Evolutionary conservation across 2,329 filamentous ascomycete species (phyloP), one percentile per base, ranked within the genome.

Genomic region (Ascochyta pisi): DNA sequence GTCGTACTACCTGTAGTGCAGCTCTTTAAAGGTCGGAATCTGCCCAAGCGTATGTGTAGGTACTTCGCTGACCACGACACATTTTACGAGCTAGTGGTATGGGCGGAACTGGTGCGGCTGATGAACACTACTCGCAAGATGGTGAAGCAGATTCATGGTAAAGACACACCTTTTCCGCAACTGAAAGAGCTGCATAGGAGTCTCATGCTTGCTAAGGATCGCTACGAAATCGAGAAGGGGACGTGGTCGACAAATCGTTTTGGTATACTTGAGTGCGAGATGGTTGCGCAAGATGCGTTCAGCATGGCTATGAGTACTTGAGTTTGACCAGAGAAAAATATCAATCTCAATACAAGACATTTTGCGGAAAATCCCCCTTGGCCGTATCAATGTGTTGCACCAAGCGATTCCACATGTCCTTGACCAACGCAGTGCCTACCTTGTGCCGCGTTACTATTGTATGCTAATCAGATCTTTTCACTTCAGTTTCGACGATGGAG

Each of bases 101-200:
- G 55, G 55, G 61, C 59, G 4, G 55, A 64, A 35, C 13, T 63
- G 13, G 56, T 60, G 12, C 50, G 58, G 12, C 46, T 60, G 39
- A 61, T 64, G 46, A 61, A 61, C 29, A 33, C 46, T 7, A 35
- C 38, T 23, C 38, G 34, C 12, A 31, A 27, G 3, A 16, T 15
- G 2, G 26, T 33, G 6, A 13, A 35, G n/a, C n/a, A 19, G 10
- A 1, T 38, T 1, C 24, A 37, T 0, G 42, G 45, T n/a, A 16
- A 38, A 15, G 6, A 31, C 10, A 39, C 22, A 4, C 27, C 37
- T 0, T 57, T 51, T 8, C 47, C 50, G 9, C 44, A 53, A n/a
- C 42, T 62, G 3, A 39, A 3, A 10, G 46, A 58, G 6, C 23
- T 66, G 13, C 44, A 60, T 23, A 29, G 27, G 1, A 55, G 55